Evolutionary conservation across 495 filamentous ascomycete genomes (phyloP).

Genomic region (Lepraria neglecta): DNA sequence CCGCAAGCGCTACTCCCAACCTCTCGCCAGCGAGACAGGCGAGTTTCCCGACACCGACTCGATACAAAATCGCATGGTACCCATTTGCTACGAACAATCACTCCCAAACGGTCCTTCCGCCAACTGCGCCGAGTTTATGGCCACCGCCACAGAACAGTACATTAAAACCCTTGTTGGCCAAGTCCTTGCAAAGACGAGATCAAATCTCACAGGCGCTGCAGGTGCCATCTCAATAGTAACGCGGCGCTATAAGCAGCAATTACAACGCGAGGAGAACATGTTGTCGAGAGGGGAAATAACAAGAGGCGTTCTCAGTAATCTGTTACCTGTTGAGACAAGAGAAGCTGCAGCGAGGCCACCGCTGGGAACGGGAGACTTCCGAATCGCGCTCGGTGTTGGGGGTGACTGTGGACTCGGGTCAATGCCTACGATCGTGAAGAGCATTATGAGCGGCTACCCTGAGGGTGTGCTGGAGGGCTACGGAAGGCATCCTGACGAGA

Average conservation of each 20-base stretch:
- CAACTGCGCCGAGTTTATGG: conserved; percentile 78
- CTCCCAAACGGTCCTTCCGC: conserved; percentile 64
- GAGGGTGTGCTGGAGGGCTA: conserved; percentile 67
- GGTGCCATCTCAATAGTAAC: conserved; percentile 51
- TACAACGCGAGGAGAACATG: conserved; percentile 65
- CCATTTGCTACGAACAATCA: conserved; percentile 90
- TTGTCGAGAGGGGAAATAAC: conserved; percentile 61
- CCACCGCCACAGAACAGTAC: conserved; percentile 82
- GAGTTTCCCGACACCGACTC: conserved; percentile 82
- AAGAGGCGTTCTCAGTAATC: conserved; percentile 54
- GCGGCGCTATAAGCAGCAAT: conserved; percentile 63
- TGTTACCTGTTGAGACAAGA: conserved; percentile 71
- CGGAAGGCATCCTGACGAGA: conserved; percentile 26
- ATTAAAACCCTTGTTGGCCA: conserved; percentile 81
- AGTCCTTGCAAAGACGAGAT: conserved; percentile 70
- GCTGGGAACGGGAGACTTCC: conserved; percentile 71
- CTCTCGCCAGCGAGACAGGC: conserved; percentile 79
- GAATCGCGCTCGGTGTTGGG: conserved; percentile 63
- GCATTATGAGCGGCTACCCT: conserved; percentile 63
- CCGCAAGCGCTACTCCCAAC: conserved; percentile 81
- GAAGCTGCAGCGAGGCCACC: conserved; percentile 51
- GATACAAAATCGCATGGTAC: conserved; percentile 79
- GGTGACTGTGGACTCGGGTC: conserved; percentile 64
- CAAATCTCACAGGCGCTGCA: conserved; percentile 70
- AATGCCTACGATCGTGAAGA: conserved; percentile 66